These are phyloP conservation scores for Metschnikowia rubicola DNA, from an alignment of 805 yeast genomes.

Conservation along the genomic window DNA sequence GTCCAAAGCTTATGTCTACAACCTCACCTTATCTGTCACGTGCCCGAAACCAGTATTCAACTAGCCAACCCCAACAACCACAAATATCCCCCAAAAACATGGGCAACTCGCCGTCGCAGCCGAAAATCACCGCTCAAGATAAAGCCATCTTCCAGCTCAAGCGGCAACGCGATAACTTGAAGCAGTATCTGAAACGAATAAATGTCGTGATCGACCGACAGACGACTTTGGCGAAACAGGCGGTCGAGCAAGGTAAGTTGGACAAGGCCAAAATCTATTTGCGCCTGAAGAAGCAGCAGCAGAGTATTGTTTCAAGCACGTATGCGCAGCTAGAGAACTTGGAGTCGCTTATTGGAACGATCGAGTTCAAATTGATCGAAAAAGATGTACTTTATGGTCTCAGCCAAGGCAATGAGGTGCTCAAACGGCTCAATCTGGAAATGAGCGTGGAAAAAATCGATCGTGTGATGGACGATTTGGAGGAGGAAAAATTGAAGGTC, in stretches of 20 bases:
- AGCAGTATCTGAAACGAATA: slow-evolving; percentile 65
- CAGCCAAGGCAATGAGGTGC: slow-evolving; percentile 72
- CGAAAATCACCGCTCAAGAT: slow-evolving; percentile 78
- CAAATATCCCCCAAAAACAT: slow-evolving; percentile 16
- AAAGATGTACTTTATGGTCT: slow-evolving; percentile 79
- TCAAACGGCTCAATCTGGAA: slow-evolving; percentile 73
- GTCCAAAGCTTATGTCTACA: too few species aligned
- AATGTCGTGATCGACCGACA: slow-evolving; percentile 59
- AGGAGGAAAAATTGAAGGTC: slow-evolving; percentile 77
- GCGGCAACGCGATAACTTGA: slow-evolving; percentile 80
- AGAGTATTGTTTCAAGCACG: slow-evolving; percentile 63
- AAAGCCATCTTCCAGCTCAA: slow-evolving; percentile 83
- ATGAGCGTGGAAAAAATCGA: slow-evolving; percentile 79
- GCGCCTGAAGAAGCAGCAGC: slow-evolving; percentile 78
- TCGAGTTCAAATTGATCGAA: slow-evolving; percentile 88
- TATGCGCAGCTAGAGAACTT: slow-evolving; percentile 74
- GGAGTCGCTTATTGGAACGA: slow-evolving; percentile 72
- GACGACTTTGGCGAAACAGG: slow-evolving; percentile 53
- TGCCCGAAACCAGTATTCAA: background rate
- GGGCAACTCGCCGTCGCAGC: slow-evolving; percentile 46
- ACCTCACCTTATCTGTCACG: slow-evolving; percentile 6
- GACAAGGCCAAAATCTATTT: slow-evolving; percentile 66
- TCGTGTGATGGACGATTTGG: slow-evolving; percentile 74
- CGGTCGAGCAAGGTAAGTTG: slow-evolving; percentile 50
- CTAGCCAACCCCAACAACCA: background rate